These are phyloP conservation scores for Heritiera littoralis DNA, from an alignment of 345 rosid species.

Conservation along the genomic window DNA sequence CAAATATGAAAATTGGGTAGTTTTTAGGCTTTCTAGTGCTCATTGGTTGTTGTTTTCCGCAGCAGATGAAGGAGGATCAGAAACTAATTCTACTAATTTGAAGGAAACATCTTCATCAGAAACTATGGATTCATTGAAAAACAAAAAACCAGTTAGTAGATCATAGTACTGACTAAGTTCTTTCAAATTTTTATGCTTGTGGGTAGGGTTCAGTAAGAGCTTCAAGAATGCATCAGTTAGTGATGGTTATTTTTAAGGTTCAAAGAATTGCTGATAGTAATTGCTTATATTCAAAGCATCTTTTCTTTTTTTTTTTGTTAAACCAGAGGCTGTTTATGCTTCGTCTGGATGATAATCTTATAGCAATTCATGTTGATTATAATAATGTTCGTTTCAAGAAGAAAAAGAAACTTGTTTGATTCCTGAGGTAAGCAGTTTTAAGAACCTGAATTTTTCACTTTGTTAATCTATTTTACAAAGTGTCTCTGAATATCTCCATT, in stretches of 20 bases:
- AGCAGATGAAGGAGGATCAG: conserved; percentile 47
- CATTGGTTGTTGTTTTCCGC: conserved; percentile 24
- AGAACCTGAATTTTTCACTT: background rate
- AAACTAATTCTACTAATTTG: conserved; percentile 30
- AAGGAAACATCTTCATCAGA: conserved; percentile 49
- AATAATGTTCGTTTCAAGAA: background rate
- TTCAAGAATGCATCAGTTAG: background rate
- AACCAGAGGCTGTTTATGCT: background rate
- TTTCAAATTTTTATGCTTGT: background rate
- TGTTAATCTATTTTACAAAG: background rate
- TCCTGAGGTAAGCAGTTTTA: background rate
- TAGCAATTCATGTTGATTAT: background rate
- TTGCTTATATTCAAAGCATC: background rate
- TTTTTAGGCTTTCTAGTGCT: background rate
- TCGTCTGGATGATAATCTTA: background rate
- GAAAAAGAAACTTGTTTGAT: background rate
- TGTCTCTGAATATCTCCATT: background rate
- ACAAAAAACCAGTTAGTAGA: conserved; percentile 62
- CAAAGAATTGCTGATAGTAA: background rate
- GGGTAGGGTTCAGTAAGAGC: background rate
- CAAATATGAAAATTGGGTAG: background rate
- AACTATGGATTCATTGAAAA: conserved; percentile 45
- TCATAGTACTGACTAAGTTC: background rate
- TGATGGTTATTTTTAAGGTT: background rate
- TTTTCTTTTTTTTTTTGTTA: background rate